Percentiles rank a stretch among this genome's conserved stretches.
These are phyloP conservation scores for Tardiomyces blankii DNA, from an alignment of 1,139 yeast genomes.

Conservation along the genomic window DNA sequence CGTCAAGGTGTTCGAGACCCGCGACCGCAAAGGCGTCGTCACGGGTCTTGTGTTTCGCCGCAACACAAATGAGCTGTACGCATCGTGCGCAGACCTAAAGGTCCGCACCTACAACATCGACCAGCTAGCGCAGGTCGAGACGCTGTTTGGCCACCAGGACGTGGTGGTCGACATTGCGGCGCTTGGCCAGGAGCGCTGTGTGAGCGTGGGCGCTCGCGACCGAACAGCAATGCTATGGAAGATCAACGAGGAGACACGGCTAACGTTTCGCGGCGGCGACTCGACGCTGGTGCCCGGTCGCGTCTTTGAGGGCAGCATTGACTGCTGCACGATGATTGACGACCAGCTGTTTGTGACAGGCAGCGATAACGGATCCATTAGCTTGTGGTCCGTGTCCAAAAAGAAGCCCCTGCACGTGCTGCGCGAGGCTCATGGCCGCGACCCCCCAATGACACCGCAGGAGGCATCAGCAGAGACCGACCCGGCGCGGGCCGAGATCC, in stretches of 20 bases:
- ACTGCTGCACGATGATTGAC: constrained; percentile 83
- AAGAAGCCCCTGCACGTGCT: constrained; percentile 71
- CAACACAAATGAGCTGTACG: constrained; percentile 75
- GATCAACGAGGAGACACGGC: constrained; percentile 85
- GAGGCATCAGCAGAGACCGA: constrained; percentile 62
- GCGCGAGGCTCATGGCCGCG: constrained; percentile 70
- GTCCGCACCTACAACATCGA: constrained; percentile 79
- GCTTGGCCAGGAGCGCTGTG: constrained; percentile 78
- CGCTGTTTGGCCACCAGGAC: constrained; percentile 93
- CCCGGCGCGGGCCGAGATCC: constrained; percentile 35
- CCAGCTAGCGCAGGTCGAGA: constrained; percentile 82
- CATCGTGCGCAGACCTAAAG: constrained; percentile 86
- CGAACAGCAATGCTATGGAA: constrained; percentile 96
- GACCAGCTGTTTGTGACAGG: constrained; percentile 91
- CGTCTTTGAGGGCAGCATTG: constrained; percentile 77
- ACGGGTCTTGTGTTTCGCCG: constrained; percentile 68
- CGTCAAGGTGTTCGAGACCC: constrained; percentile 64
- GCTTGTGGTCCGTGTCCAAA: constrained; percentile 81
- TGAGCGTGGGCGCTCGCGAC: constrained; percentile 91
- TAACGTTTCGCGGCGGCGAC: constrained; percentile 91
- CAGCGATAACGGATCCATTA: constrained; percentile 81
- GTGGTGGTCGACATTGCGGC: constrained; percentile 71
- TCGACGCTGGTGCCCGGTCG: constrained; percentile 10
- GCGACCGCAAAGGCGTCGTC: constrained; percentile 58
- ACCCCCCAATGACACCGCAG: constrained; percentile 37